Base-by-base conservation (phyloP, 1,284 basidiomycete genomes). In the Rhizoctonia solani region DNA sequence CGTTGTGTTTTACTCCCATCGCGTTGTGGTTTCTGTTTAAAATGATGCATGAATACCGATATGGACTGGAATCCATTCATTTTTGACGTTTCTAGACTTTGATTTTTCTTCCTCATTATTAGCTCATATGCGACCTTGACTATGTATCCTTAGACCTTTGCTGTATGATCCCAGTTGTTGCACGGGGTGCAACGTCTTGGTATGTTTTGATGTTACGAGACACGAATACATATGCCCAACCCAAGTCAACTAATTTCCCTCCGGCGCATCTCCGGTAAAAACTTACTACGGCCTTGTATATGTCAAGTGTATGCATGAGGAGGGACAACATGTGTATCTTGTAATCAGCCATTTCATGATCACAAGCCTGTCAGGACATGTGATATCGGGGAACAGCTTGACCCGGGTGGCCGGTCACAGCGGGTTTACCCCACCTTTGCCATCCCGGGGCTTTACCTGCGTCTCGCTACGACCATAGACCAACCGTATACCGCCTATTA, bases 121-220 rank as follows among this genome's bases (percentile, higher is more conserved):
- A n/a, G n/a, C n/a, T n/a, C n/a, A n/a, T 32, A 53, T 50, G 47
- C 32, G 49, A 50, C 52, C 58, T 30, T 61, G 46, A 50, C n/a
- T 61, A 61, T 61, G 58, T 50, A 61, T 61, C 34, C 16, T 50
- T 61, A 47, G 46, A 61, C 32, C 29, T 61, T 53, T 32, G 30
- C 50, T 53, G 50, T 53, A 53, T 53, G 50, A 46, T 46, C 11
- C 21, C 9, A n/a, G 44, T 14, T 46, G 44, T 46, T 14, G 44
- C 44, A 46, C 44, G 8, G 8, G 9, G 44, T 46, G 44, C 44
- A 46, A 19, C 19, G 21, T 46, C 44, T 46, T n/a, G n/a, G n/a
- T 46, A 11, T 21, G 11, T 46, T 19, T 46, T 46, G 8, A 46
- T 46, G 11, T 46, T 21, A 19, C 21, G 19, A 46, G 37, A 39